Evolutionary conservation across 306 rosid species (phyloP), one percentile per base, ranked within the genome.

Genomic region (Sicyos baderoa): DNA sequence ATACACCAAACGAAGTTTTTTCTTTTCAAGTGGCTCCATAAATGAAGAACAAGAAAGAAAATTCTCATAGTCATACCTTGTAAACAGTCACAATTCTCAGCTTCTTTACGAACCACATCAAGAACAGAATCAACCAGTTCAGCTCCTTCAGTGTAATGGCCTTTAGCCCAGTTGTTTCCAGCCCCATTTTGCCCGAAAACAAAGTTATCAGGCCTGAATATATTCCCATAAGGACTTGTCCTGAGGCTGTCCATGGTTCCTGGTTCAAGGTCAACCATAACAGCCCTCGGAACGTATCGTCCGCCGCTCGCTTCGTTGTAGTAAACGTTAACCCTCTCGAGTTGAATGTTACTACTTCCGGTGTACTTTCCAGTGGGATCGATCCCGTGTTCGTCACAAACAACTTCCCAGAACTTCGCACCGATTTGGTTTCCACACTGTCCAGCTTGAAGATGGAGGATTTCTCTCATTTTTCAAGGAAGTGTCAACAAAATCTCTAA

Each of bases 371-470:
- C 97, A 0, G 78, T 66, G 7, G 84, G 76, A 76, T 88, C 95
- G 21, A 90, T 88, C 45, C 95, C 97, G 75, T 90, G 97, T 71
- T 90, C 97, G 67, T 88, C 89, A 6, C 40, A 35, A 35, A 35
- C 7, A 35, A 35, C 40, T 35, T 35, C 40, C 40, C 40, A 35
- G 4, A 35, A 35, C 40, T 35, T 35, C 2, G 40, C 89, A 59
- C 97, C 97, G 49, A 90, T 88, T 77, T 90, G 97, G 76, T 90
- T 90, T 0, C 97, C 97, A 70, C 97, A 90, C 78, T 90, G 97
- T 6, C 97, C 97, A 0, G 92, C 97, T 80, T 90, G 97, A 70
- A 90, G 74, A 37, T 90, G 97, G 35, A 90, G 89, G 74, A 90
- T 90, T 77, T 90, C 97, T 88, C 97, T 88, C 97, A 90, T 90